Evolutionary conservation across 2,329 filamentous ascomycete genomes (phyloP).

Genomic region (Pyrenochaeta sp.): DNA sequence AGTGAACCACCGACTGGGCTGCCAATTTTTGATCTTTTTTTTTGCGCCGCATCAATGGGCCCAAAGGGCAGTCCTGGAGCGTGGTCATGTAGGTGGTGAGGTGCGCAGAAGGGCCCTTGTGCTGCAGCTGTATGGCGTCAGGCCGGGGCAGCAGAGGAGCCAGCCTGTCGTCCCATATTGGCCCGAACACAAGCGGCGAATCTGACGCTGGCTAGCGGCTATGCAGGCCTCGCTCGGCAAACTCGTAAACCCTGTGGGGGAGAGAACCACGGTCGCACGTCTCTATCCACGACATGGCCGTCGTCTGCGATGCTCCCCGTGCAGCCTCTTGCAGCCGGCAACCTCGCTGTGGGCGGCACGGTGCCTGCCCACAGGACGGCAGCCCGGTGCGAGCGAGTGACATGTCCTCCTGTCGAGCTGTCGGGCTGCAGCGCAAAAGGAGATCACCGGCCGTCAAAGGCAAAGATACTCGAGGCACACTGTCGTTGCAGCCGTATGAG

Average conservation of each 20-base stretch:
- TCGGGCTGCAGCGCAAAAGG: too few relatives aligned
- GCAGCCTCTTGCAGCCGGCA: background rate
- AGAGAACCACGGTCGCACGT: slow-evolving; percentile 17
- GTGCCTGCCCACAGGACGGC: background rate
- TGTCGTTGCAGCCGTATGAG: slow-evolving; percentile 18
- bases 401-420: background rate
- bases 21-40: too few relatives aligned
- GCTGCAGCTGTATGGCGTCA: slow-evolving; percentile 32
- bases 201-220: slow-evolving; percentile 31
- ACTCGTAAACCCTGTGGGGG: slow-evolving; percentile 21
- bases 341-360: background rate
- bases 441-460: background rate
- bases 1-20: background rate
- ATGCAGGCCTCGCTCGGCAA: slow-evolving; percentile 32
- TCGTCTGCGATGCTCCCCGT: background rate
- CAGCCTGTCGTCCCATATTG: slow-evolving; percentile 36
- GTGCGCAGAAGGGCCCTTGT: slow-evolving; percentile 14
- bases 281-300: slow-evolving; percentile 9
- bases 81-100: slow-evolving; percentile 6
- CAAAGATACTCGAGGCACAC: slow-evolving; percentile 16
- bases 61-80: background rate
- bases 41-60: slow-evolving; percentile 1
- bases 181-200: slow-evolving; percentile 32
- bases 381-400: background rate
- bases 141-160: slow-evolving; percentile 17